phyloP scores from a whole-genome alignment of 2,329 filamentous ascomycete species.

The Phialophora macrospora region DNA sequence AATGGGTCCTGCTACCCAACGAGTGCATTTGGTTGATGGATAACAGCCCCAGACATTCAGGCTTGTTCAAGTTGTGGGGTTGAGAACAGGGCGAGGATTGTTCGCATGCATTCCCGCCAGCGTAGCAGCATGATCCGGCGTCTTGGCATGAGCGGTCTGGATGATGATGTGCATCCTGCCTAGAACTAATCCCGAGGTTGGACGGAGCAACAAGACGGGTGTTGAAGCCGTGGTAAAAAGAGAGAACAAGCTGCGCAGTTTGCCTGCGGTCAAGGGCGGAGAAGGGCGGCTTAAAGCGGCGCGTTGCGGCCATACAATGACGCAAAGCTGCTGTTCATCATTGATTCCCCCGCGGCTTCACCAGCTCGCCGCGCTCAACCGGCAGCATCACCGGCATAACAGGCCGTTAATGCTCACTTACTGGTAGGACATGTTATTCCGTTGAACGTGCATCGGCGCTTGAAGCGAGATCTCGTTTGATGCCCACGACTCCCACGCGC shows the following conservation, averaged over 20 bases:
- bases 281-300: background rate
- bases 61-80: conserved; percentile 13
- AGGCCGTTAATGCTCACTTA: background rate
- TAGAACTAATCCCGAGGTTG: no score
- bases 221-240: conserved; percentile 3
- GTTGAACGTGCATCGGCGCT: background rate
- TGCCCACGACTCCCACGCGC: background rate
- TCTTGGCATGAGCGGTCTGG: background rate
- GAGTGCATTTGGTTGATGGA: background rate
- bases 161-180: background rate
- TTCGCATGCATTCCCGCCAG: background rate
- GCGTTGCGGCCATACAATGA: background rate
- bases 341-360: background rate
- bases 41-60: background rate
- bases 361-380: background rate
- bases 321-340: background rate
- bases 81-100: background rate
- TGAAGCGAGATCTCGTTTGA: background rate
- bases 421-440: conserved; percentile 1
- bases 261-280: conserved; percentile 12
- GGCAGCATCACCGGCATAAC: conserved; percentile 1
- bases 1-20: background rate
- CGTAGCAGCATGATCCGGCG: background rate
- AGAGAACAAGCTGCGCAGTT: background rate
- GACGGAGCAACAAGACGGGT: background rate